These are phyloP conservation scores for Claviceps fusiformis DNA, from an alignment of 2,329 filamentous ascomycete genomes.

Conservation along the genomic window DNA sequence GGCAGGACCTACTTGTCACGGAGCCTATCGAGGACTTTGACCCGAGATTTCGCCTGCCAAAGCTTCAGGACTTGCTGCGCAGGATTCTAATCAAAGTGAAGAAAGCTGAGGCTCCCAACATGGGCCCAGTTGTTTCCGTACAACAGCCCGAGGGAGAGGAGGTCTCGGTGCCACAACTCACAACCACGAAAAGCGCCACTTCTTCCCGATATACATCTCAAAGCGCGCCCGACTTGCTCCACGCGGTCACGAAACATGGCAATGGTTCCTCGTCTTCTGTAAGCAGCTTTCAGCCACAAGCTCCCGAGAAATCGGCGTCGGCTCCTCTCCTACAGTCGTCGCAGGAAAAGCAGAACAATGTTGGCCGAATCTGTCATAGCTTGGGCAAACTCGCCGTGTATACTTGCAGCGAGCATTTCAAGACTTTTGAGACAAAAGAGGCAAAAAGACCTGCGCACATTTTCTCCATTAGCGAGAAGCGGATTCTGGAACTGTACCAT, in stretches of 20 bases:
- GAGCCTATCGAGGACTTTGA: conserved; percentile 34
- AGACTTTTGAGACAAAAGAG: conserved; percentile 51
- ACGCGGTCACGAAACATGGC: conserved; percentile 19
- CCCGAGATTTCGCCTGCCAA: conserved; percentile 45
- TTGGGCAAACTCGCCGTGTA: conserved; percentile 71
- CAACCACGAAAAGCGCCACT: conserved; percentile 13
- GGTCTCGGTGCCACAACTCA: conserved; percentile 1
- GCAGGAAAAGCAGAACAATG: conserved; percentile 25
- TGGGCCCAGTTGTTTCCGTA: conserved; percentile 7
- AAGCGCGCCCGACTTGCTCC: conserved; percentile 15
- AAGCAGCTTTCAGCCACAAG: conserved; percentile 21
- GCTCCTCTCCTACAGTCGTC: background rate
- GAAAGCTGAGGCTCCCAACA: conserved; percentile 29
- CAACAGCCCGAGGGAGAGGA: background rate
- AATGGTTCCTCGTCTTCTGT: conserved; percentile 24
- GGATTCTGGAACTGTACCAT: conserved; percentile 44
- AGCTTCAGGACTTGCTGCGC: conserved; percentile 55
- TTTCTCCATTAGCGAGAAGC: conserved; percentile 78
- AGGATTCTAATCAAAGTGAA: conserved; percentile 83
- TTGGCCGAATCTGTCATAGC: conserved; percentile 51
- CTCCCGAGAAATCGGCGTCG: conserved; percentile 1
- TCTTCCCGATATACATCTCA: background rate
- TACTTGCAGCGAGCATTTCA: conserved; percentile 73
- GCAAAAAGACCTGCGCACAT: conserved; percentile 52
- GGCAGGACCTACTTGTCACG: conserved; percentile 62